A percentile compares a stretch with the other conserved stretches of the same genome.
phyloP scores from a whole-genome alignment of 441 rosid genomes.

The Isatis lusitanica region DNA sequence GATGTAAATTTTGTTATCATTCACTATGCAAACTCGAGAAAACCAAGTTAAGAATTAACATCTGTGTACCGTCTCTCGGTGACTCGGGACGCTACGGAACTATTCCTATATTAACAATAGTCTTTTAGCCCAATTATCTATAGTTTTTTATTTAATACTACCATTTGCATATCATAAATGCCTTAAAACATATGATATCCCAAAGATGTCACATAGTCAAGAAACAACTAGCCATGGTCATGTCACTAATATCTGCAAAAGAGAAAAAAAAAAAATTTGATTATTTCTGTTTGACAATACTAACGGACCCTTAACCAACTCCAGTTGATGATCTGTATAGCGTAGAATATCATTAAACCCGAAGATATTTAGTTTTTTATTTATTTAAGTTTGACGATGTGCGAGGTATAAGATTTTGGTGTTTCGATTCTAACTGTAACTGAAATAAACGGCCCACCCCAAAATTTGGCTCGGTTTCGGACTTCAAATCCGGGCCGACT shows the following conservation, averaged over 20 bases:
- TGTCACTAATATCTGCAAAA: neutral
- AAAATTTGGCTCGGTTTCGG: neutral
- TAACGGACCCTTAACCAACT: neutral
- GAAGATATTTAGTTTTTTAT: neutral
- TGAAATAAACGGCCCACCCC: neutral
- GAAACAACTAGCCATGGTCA: neutral
- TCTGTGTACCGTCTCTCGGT: neutral
- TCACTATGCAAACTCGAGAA: neutral
- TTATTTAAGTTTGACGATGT: too few relatives aligned
- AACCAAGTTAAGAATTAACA: neutral
- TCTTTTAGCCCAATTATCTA: neutral
- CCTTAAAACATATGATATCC: neutral
- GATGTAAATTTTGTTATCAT: neutral
- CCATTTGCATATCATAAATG: neutral
- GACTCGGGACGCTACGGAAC: neutral
- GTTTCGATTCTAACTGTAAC: neutral
- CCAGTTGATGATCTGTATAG: neutral
- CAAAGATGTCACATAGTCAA: neutral
- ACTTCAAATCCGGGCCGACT: neutral
- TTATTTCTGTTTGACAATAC: neutral
- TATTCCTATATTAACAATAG: neutral
- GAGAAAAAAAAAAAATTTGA: neutral
- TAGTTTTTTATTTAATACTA: neutral
- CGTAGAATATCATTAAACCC: neutral
- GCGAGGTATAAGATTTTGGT: neutral